These are phyloP conservation scores for Wallacemonas collosoma DNA, from an alignment of 208 protist species.

Conservation along the genomic window DNA sequence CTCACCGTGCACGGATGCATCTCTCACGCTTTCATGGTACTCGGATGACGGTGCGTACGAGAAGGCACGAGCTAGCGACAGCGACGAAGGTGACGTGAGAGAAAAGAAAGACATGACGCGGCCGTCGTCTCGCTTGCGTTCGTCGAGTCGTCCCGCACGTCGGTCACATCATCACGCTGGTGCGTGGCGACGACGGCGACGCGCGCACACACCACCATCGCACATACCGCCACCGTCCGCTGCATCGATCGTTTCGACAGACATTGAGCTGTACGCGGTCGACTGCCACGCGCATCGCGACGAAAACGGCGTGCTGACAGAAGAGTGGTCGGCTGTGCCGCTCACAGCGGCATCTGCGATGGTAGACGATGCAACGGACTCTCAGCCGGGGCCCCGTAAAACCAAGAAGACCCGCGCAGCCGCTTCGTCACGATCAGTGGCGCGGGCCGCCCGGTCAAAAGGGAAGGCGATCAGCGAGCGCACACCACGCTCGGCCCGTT, in stretches of 20 bases:
- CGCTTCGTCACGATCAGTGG: too few species aligned
- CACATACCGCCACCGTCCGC: neutral
- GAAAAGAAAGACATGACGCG: too few species aligned
- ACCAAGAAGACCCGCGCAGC: neutral
- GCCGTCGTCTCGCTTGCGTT: too few species aligned
- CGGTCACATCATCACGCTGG: neutral
- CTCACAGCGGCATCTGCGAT: neutral
- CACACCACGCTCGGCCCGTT: conserved; percentile 4
- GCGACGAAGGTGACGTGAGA: too few species aligned
- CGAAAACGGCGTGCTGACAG: neutral
- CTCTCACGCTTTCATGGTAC: too few species aligned
- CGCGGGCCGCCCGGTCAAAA: neutral
- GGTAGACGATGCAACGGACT: too few species aligned
- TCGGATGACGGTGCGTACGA: too few species aligned
- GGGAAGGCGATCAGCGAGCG: neutral
- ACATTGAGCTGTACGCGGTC: conserved; percentile 8
- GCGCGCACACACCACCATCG: too few species aligned
- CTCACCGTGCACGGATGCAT: too few species aligned
- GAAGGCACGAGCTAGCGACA: too few species aligned
- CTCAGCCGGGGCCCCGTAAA: neutral
- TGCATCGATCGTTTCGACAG: neutral
- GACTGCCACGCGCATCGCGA: conserved; percentile 3
- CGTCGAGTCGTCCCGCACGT: too few species aligned
- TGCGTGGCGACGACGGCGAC: neutral
- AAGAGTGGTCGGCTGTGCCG: conserved; percentile 7